Percentiles rank a stretch among this genome's conserved stretches.
phyloP scores from a whole-genome alignment of 148 eudicot genomes.

The Rhododendron vialii region DNA sequence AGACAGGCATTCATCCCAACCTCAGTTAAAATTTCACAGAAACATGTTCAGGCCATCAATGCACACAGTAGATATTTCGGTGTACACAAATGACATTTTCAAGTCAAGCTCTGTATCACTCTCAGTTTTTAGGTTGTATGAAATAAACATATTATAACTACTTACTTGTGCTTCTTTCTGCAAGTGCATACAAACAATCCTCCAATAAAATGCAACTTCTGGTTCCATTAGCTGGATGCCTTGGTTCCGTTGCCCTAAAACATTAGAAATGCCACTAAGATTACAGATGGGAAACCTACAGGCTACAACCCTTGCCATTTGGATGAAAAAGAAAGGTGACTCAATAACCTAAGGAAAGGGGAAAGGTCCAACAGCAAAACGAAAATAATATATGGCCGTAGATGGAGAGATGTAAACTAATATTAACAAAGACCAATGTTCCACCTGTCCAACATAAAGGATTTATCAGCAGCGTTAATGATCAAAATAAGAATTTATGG shows the following conservation, averaged over 20 bases:
- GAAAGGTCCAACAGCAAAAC: neutral
- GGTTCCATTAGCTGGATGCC: conserved; percentile 58
- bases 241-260: conserved; percentile 26
- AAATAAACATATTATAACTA: neutral
- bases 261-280: neutral
- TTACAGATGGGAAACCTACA: neutral
- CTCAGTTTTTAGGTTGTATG: neutral
- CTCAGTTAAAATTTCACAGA: neutral
- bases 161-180: conserved; percentile 78
- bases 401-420: neutral
- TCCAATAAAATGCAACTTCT: conserved; percentile 91
- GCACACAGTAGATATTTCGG: neutral
- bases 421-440: neutral
- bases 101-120: neutral
- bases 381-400: neutral
- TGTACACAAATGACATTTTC: neutral
- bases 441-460: neutral
- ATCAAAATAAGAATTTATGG: neutral
- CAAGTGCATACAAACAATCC: conserved; percentile 67
- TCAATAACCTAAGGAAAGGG: neutral
- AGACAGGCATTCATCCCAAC: neutral
- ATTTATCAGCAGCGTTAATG: neutral
- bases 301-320: conserved; percentile 1
- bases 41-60: neutral
- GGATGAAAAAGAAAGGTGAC: neutral